Base-by-base conservation (phyloP, 2,329 filamentous ascomycete species). In the Trichoderma atroviride region DNA sequence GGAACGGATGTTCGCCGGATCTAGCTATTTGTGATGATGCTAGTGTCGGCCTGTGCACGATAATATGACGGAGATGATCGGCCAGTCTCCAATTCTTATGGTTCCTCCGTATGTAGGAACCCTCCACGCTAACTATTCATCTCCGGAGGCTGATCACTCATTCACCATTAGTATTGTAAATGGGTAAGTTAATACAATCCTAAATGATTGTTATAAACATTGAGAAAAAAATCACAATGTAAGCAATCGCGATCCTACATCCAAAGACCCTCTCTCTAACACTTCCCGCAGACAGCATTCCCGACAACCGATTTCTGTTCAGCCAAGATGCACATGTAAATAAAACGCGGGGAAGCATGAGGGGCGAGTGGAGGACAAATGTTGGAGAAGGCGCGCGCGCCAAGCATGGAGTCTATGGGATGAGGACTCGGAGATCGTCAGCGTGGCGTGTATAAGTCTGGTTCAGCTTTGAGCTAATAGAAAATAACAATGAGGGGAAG, bases 51-150 rank as follows among this genome's bases (percentile, higher is more conserved):
- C 14, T 14, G n/a, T 35, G 33, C 24, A 56, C 61, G 61, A 66
- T 66, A 57, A 66, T 66, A 57, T 57, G n/a, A 57, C 62, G 62
- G 62, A 66, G 29, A 64, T 16, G 35, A 35, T 24, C 14, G 24
- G 31, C 53, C 24, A n/a, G n/a, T 58, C 19, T 57, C 62, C 52
- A 19, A 57, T 22, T 9, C 22, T 59, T 4, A 14, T 29, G 7
- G 13, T 19, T 62, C 55, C 9, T 16, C 3, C 50, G 22, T 33
- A 33, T 33, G 33, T 7, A 37, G 14, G 11, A 13, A 19, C n/a
- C n/a, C n/a, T 55, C 50, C 24, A 16, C 59, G 40, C 27, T 29
- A 10, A 4, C 10, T 5, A 1, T 1, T 37, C 14, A 27, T 43
- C 22, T 14, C 35, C 22, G 2, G 31, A 43, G 16, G 11, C 33